These are phyloP conservation scores for Ceratocystis eucalypticola DNA, from an alignment of 2,329 filamentous ascomycete species.

Conservation along the genomic window DNA sequence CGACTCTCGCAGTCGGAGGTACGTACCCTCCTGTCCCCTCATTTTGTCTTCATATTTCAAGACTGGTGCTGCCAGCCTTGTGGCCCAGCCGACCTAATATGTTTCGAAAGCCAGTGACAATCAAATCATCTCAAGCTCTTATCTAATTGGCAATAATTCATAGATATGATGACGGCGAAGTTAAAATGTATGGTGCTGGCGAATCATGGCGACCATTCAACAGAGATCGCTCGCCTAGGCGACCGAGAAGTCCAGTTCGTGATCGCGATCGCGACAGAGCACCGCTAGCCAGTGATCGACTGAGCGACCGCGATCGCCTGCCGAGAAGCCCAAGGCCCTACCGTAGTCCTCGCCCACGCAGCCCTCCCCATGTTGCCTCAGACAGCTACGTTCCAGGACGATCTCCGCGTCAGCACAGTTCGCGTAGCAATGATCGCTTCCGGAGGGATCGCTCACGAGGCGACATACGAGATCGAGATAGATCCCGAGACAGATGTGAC, in stretches of 20 bases:
- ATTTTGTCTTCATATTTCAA: neutral
- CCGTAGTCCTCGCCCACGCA: slow-evolving; percentile 26
- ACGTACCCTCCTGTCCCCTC: slow-evolving; percentile 18
- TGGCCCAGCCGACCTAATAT: too few species aligned
- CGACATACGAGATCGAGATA: slow-evolving; percentile 28
- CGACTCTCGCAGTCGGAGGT: slow-evolving; percentile 28
- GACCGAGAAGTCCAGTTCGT: slow-evolving; percentile 25
- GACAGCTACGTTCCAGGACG: slow-evolving; percentile 36
- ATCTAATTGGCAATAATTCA: neutral
- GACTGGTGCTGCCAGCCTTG: neutral
- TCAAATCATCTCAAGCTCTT: neutral
- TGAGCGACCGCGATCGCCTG: slow-evolving; percentile 24
- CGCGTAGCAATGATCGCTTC: slow-evolving; percentile 32
- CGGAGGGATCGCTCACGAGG: slow-evolving; percentile 33
- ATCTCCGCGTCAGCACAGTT: slow-evolving; percentile 30
- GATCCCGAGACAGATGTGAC: slow-evolving; percentile 21
- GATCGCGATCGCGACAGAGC: neutral
- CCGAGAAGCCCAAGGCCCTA: slow-evolving; percentile 27
- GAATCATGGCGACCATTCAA: slow-evolving; percentile 49
- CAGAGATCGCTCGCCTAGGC: slow-evolving; percentile 31
- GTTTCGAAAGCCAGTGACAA: neutral
- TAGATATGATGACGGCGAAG: slow-evolving; percentile 49
- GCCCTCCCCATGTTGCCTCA: slow-evolving; percentile 29
- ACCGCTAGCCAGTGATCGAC: neutral
- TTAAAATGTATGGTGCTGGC: slow-evolving; percentile 47